Evolutionary conservation across 345 rosid genomes (phyloP), one percentile per base, ranked within the genome.

Genomic region (Gossypium turneri): DNA sequence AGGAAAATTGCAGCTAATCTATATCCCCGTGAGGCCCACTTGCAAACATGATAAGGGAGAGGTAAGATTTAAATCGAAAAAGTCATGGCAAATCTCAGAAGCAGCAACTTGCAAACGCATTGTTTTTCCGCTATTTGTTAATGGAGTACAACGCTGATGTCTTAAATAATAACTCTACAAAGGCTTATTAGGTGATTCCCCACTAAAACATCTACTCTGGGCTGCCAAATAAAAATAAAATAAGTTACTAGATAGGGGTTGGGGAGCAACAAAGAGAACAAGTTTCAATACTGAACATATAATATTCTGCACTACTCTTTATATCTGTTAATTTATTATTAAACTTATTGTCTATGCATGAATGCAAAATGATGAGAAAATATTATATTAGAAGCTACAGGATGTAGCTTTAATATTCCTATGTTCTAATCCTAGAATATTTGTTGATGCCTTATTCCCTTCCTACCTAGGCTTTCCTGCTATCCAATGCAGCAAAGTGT

Each of bases 71-170:
- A 79, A 79, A 84, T 83, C 56, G 48, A 75, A 79, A 81, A 43
- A 79, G 78, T 82, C 43, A 56, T 22, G 77, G 51, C 86, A 75
- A 66, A 84, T 80, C 85, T 77, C 22, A 60, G 80, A 74, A 80
- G 85, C 69, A 79, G 85, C 84, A 82, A 78, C 84, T 83, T 80
- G 85, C 70, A 79, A 69, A 81, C 79, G 85, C 82, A 78, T 74
- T 76, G 73, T 75, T 60, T 34, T 75, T 67, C 50, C 38, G 44
- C 45, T 55, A 63, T 59, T 78, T 67, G 67, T 55, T 71, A 65
- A 60, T 73, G 53, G 53, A 72, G 50, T 50, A 78, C 67, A 57
- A 76, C 79, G 77, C 79, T 53, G 58, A n/a, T 53, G 58, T 53
- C 22, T 53, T 53, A 52, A 52, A 52, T 52, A 52, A 52, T 52